phyloP scores from a whole-genome alignment of 495 filamentous ascomycete species.

The Oidiodendron maius region DNA sequence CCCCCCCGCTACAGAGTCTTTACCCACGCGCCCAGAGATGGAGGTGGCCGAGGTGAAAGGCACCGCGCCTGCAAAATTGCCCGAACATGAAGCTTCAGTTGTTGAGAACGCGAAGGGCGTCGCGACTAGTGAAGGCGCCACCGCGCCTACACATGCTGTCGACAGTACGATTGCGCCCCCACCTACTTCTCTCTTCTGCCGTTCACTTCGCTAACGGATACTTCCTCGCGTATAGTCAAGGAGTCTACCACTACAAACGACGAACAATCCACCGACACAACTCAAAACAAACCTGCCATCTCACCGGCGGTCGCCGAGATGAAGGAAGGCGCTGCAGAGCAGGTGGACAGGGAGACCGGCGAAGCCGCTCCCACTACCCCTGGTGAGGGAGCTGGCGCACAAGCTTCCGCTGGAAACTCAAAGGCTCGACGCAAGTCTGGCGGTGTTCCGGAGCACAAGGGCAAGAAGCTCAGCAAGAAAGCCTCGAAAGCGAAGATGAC shows the following conservation, averaged over 20 bases:
- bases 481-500: constrained; percentile 64
- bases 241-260: constrained; percentile 6
- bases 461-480: constrained; percentile 80
- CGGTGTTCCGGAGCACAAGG: constrained; percentile 60
- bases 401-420: constrained; percentile 33
- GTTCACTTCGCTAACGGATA: constrained; percentile 6
- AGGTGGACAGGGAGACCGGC: constrained; percentile 10
- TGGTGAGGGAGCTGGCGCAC: constrained; percentile 19
- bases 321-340: too few relatives aligned
- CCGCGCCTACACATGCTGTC: not conserved
- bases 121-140: constrained; percentile 6
- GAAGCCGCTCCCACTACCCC: constrained; percentile 21
- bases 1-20: constrained; percentile 12
- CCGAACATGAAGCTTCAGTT: constrained; percentile 7
- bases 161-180: constrained; percentile 2
- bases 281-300: constrained; percentile 10
- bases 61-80: constrained; percentile 10
- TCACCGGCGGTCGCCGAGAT: constrained; percentile 10
- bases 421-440: constrained; percentile 55
- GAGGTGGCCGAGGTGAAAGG: constrained; percentile 17
- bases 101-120: constrained; percentile 9
- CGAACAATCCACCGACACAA: constrained; percentile 12
- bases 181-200: not conserved
- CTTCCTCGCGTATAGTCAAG: constrained; percentile 15
- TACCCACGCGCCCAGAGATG: constrained; percentile 23